These are phyloP conservation scores for Ambispora gerdemannii DNA, from an alignment of 192 early-diverging fungal genomes.

Conservation along the genomic window DNA sequence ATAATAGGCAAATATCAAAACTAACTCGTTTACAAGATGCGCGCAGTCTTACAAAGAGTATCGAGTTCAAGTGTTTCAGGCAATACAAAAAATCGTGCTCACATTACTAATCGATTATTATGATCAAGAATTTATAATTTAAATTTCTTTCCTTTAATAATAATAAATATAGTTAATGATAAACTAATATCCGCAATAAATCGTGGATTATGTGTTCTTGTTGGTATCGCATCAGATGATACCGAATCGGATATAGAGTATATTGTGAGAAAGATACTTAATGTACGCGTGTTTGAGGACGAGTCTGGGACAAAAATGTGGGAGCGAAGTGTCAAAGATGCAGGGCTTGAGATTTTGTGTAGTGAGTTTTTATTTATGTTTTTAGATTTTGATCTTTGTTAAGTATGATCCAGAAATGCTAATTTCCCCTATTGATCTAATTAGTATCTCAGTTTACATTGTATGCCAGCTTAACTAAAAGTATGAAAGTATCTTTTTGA, in stretches of 20 bases:
- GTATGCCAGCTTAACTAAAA: conserved; percentile 77
- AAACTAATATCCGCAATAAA: conserved; percentile 75
- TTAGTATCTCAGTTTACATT: conserved; percentile 92
- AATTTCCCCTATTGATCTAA: no score
- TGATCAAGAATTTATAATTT: background rate
- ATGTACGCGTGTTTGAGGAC: conserved; percentile 75
- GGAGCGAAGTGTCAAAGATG: conserved; percentile 76
- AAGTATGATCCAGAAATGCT: no score
- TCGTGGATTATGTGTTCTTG: conserved; percentile 72
- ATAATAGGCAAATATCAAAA: background rate
- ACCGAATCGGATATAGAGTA: conserved; percentile 76
- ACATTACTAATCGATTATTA: background rate
- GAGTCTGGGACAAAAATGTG: conserved; percentile 61
- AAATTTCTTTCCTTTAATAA: background rate
- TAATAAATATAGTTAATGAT: conserved; percentile 56
- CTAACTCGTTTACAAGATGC: conserved; percentile 13
- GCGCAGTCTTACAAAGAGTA: conserved; percentile 41
- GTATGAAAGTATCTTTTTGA: conserved; percentile 34
- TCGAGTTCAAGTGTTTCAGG: conserved; percentile 44
- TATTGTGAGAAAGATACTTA: conserved; percentile 80
- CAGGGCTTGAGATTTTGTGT: conserved; percentile 72
- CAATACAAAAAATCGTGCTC: background rate
- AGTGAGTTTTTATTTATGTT: no score
- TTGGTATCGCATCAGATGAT: conserved; percentile 69
- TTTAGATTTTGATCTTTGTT: no score